These are phyloP conservation scores for Asterionellopsis glacialis DNA, from an alignment of 108 stramenopile species.

Conservation along the genomic window DNA sequence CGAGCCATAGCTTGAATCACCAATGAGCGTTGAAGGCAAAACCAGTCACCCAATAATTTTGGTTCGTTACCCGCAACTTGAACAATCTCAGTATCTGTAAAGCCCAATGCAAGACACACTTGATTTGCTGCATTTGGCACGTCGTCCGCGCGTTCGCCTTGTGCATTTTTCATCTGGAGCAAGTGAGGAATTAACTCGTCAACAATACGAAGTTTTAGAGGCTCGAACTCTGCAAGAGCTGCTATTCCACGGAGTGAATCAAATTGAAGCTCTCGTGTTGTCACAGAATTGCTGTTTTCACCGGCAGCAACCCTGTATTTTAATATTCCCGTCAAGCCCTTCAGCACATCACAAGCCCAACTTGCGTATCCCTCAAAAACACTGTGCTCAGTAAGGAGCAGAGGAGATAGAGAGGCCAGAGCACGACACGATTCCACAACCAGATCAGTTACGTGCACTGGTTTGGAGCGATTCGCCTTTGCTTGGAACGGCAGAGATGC, in stretches of 20 bases:
- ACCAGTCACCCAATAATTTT: conserved; percentile 55
- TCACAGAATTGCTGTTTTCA: not conserved
- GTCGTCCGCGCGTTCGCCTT: conserved; percentile 22
- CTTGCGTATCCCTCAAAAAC: conserved; percentile 21
- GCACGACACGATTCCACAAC: conserved; percentile 46
- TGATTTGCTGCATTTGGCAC: conserved; percentile 43
- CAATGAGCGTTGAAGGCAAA: conserved; percentile 46
- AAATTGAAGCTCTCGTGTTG: conserved; percentile 19
- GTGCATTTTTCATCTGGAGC: conserved; percentile 25
- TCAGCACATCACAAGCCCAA: conserved; percentile 38
- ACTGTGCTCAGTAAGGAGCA: conserved; percentile 42
- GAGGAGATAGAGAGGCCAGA: conserved; percentile 47
- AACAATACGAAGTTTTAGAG: conserved; percentile 50
- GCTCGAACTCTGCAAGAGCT: conserved; percentile 48
- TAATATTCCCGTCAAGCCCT: conserved; percentile 32
- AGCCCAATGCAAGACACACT: conserved; percentile 49
- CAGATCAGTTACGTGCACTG: conserved; percentile 25
- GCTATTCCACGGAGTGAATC: conserved; percentile 45
- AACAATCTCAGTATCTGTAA: conserved; percentile 47
- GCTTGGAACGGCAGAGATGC: conserved; percentile 30
- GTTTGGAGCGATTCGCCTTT: conserved; percentile 2
- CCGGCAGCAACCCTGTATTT: not conserved
- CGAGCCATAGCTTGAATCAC: conserved; percentile 62
- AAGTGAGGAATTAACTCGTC: conserved; percentile 45
- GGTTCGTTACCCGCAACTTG: conserved; percentile 58